Evolutionary conservation across 371 early-diverging fungal species (phyloP).

Genomic region (Circinella minor): DNA sequence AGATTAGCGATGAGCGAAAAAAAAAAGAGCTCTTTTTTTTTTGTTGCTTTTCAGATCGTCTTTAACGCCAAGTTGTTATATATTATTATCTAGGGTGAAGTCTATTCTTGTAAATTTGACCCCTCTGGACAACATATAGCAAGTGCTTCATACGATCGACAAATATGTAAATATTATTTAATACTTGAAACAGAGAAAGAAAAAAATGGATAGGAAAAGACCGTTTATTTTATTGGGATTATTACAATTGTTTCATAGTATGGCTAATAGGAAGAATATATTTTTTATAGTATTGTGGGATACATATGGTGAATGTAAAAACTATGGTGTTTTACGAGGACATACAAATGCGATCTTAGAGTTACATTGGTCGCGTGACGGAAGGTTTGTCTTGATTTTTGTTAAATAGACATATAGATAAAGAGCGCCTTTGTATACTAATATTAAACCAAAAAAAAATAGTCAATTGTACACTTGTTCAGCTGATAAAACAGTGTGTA

Average conservation of each 20-base stretch:
- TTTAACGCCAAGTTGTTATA: constrained; percentile 9
- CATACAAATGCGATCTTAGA: constrained; percentile 88
- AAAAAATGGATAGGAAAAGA: no score
- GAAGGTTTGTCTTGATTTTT: constrained; percentile 47
- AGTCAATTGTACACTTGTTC: constrained; percentile 77
- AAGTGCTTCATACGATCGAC: constrained; percentile 82
- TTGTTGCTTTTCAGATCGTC: background rate
- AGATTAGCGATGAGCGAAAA: constrained; percentile 7
- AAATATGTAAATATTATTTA: constrained; percentile 61
- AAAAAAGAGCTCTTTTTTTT: background rate
- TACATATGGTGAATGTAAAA: constrained; percentile 87
- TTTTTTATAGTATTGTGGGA: constrained; percentile 86
- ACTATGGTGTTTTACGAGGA: constrained; percentile 86
- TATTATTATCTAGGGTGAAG: constrained; percentile 68
- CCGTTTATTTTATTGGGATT: no score
- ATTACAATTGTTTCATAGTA: no score
- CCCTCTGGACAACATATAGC: constrained; percentile 86
- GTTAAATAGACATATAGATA: background rate
- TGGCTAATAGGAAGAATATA: background rate
- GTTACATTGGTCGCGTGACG: constrained; percentile 89
- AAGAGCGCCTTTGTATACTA: background rate
- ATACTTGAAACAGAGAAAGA: background rate
- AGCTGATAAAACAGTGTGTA: constrained; percentile 70
- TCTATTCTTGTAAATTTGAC: constrained; percentile 86
- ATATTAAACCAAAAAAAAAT: background rate